Evolutionary conservation across 2,329 filamentous ascomycete species (phyloP).

Genomic region (Verticillium klebahnii): DNA sequence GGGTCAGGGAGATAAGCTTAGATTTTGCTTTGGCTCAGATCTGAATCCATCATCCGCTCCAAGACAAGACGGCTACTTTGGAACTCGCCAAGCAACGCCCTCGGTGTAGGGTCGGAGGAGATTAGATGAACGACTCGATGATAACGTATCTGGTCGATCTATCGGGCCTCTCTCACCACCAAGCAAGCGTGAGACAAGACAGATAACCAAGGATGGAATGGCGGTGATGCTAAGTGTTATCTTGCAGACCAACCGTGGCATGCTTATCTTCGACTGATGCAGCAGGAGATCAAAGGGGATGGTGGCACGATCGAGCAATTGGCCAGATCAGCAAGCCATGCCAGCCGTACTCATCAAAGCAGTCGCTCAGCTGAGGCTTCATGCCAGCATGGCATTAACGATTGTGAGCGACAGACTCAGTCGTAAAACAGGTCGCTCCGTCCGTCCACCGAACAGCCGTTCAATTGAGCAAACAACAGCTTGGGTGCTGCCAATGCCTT

Average conservation of each 20-base stretch:
- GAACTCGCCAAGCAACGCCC: no score
- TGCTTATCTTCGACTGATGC: neutral
- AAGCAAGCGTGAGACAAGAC: neutral
- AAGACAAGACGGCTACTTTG: no score
- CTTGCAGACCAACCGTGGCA: neutral
- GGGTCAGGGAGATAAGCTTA: neutral
- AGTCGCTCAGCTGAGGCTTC: neutral
- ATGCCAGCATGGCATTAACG: neutral
- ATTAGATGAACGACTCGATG: neutral
- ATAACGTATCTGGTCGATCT: neutral
- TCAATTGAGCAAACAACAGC: neutral
- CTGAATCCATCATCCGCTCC: neutral
- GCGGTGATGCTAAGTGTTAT: neutral
- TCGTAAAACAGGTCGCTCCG: neutral
- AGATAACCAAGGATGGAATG: neutral
- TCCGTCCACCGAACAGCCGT: no score
- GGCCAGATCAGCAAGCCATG: neutral
- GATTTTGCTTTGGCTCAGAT: neutral
- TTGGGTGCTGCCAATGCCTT: neutral
- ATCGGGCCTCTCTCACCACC: neutral
- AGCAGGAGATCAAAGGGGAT: neutral
- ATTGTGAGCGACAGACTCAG: neutral
- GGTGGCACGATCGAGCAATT: no score
- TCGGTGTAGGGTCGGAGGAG: neutral
- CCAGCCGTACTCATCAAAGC: neutral